Base-by-base conservation (phyloP, 2,329 filamentous ascomycete species). In the Periconia macrospinosa region DNA sequence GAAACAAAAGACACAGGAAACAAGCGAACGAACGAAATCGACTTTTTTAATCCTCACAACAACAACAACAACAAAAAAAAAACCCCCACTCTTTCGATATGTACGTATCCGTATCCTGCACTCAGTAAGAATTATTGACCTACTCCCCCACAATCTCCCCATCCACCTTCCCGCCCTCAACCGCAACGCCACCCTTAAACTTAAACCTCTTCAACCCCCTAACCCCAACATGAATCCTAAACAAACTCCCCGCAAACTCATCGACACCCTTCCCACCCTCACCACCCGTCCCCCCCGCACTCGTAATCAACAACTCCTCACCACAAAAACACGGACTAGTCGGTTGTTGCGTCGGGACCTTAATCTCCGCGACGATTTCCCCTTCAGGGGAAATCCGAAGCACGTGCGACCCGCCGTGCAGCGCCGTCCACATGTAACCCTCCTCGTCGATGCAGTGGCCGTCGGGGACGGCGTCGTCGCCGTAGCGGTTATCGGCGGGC, bases 361-460 rank as follows among this genome's bases (percentile, higher is more conserved):
- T 81, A 58, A 97, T 81, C 76, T 91, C 84, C 7, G 90, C 91
- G 6, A 92, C 79, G 30, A 96, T 75, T 65, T 86, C 78, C 2
- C 91, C 91, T 47, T 82, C 73, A 5, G 86, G 84, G 45, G 83
- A 85, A 66, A 96, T 87, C 70, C 89, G 85, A 60, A 96, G 76
- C 20, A 96, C 90, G 55, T 85, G 83, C 54, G 83, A 79, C 57
- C 88, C 89, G 50, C 91, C 91, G 69, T 91, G 94, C n/a, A 94
- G 80, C 8, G 91, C 90, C 56, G 89, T 87, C 92, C 93, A 97
- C 66, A 96, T 81, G 76, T 89, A 88, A n/a, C 91, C 92, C 50
- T 95, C 85, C 42, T 82, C 83, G 68, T 97, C 92, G 66, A 95
- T 83, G 57, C 88, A 87, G 75, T 93, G 92, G 2, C 92, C 92